Conservation (phyloP, 768 basidiomycete genomes). For the Pholiota microspora region DNA sequence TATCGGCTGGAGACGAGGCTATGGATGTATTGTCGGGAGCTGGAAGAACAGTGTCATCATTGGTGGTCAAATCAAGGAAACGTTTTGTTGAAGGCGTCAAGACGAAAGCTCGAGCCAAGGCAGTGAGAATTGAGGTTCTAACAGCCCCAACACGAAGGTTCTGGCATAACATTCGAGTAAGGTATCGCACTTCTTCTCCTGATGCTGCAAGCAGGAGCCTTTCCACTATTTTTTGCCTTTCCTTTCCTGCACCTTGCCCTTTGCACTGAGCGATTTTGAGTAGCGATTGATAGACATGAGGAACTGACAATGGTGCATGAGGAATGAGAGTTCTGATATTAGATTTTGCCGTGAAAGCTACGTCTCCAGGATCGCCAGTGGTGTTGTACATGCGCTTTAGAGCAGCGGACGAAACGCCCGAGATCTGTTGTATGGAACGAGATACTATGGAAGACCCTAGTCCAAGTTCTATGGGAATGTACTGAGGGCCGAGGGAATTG, state of each 20-base stretch:
- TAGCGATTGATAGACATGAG: conserved; percentile 65
- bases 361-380: conserved; percentile 84
- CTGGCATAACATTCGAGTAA: conserved; percentile 70
- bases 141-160: conserved; percentile 89
- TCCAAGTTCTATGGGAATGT: conserved; percentile 67
- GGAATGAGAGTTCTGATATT: conserved; percentile 72
- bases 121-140: conserved; percentile 75
- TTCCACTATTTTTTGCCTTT: conserved; percentile 77
- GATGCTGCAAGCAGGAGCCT: conserved; percentile 79
- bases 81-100: conserved; percentile 45
- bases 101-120: conserved; percentile 76
- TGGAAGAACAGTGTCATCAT: conserved; percentile 13
- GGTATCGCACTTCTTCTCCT: conserved; percentile 86
- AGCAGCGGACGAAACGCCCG: conserved; percentile 57
- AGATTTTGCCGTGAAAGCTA: conserved; percentile 81
- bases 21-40: conserved; percentile 32
- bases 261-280: conserved; percentile 65
- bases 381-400: conserved; percentile 67
- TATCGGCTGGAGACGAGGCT: conserved; percentile 13
- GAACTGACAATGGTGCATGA: conserved; percentile 63
- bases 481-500: conserved; percentile 76
- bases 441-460: conserved; percentile 68
- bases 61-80: conserved; percentile 18
- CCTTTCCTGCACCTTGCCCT: conserved; percentile 72
- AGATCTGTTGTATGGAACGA: conserved; percentile 69